Base-by-base conservation (phyloP, 768 basidiomycete species). In the Dendrothele bispora region DNA sequence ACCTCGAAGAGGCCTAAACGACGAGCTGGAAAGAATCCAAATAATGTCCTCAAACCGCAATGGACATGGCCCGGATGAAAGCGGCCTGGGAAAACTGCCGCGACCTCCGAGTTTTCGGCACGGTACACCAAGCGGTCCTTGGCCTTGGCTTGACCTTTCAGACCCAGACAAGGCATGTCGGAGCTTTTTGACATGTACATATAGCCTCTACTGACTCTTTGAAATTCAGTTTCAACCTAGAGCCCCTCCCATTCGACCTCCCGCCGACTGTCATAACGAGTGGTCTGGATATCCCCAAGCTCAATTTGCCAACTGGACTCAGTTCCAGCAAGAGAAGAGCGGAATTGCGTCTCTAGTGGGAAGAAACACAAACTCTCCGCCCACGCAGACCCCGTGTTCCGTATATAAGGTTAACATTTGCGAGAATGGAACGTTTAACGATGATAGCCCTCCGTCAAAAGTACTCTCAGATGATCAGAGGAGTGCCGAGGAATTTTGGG, bases 91-190 rank as follows among this genome's bases (percentile, higher is more conserved):
- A n/a, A n/a, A n/a, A 35, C 52, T 54, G 25, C 37, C 54, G 21
- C 52, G 52, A 11, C 54, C 55, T 28, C 58, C 60, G 11, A 52
- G 52, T 22, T 56, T 70, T 43, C 60, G 71, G 2, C 70, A 72
- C 20, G 70, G 64, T 15, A 58, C 69, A 12, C 71, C 71, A 3
- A 68, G 65, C 3, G 71, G 70, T 5, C 71, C 71, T 20, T 72
- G 71, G 71, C 71, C 71, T 5, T 72, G 68, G 61, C 64, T 73
- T 55, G 70, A 73, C 51, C 60, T 72, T 17, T 63, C 67, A 34
- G 39, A 61, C 51, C 22, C 39, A 24, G 14, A 10, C 10, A 32
- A 32, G 10, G 30, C n/a, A n/a, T 32, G 10, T 32, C 30, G 10
- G 10, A 8, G 27, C 7, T 43, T 14, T 43, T 8, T 15, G 21